Conservation (phyloP, 768 basidiomycete genomes). For the Candolleomyces eurysporus region DNA sequence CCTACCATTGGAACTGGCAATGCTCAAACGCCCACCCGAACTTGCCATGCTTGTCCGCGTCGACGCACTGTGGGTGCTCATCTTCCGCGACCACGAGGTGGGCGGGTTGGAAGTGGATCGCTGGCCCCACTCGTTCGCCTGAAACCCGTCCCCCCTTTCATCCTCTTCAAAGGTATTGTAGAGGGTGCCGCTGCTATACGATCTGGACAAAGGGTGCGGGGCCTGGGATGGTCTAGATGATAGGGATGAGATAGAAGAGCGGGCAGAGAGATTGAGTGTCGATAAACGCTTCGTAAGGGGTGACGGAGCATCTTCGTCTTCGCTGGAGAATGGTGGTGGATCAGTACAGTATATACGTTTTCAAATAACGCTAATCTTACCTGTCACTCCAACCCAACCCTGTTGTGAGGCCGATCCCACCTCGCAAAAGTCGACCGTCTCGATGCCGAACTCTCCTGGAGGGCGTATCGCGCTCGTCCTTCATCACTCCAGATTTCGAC, state of each 20-base stretch:
- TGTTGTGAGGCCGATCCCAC: constrained; percentile 68
- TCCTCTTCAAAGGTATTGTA: constrained; percentile 18
- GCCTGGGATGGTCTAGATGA: constrained; percentile 10
- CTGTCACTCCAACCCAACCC: constrained; percentile 77
- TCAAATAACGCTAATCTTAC: constrained; percentile 23
- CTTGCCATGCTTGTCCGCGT: constrained; percentile 31
- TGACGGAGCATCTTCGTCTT: constrained; percentile 73
- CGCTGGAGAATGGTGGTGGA: constrained; percentile 34
- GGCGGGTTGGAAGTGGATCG: constrained; percentile 10
- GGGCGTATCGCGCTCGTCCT: constrained; percentile 58
- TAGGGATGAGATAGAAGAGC: constrained; percentile 43
- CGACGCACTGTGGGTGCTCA: constrained; percentile 12
- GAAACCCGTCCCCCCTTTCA: constrained; percentile 10
- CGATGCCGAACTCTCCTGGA: constrained; percentile 58
- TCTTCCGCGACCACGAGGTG: constrained; percentile 13
- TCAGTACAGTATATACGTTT: background rate
- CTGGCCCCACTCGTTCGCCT: constrained; percentile 20
- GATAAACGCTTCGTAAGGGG: constrained; percentile 64
- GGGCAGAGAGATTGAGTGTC: constrained; percentile 47
- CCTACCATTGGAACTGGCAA: constrained; percentile 6
- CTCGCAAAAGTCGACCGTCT: constrained; percentile 54
- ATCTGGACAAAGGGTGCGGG: constrained; percentile 31
- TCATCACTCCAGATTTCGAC: constrained; percentile 40
- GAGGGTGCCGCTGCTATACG: constrained; percentile 30
- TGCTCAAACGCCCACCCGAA: constrained; percentile 13